Conservation (phyloP, 129 eudicot species). For the Dittrichia graveolens region DNA sequence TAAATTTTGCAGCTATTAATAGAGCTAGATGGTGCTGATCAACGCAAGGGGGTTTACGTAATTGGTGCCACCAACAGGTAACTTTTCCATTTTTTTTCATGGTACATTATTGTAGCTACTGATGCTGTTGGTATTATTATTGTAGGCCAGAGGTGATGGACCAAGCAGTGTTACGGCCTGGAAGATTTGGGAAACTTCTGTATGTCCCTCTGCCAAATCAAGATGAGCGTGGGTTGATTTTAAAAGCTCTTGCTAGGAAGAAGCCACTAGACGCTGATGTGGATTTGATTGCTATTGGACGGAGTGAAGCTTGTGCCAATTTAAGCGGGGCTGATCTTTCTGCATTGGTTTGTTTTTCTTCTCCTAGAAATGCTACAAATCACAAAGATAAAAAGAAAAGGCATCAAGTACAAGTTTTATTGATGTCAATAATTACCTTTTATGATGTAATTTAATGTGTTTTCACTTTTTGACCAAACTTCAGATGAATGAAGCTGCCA, state of each 20-base stretch:
- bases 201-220: slow-evolving; percentile 80
- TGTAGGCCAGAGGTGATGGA: slow-evolving; percentile 82
- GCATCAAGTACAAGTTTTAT: neutral
- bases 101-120: neutral
- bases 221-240: slow-evolving; percentile 84
- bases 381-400: neutral
- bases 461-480: slow-evolving; percentile 3
- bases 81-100: slow-evolving; percentile 4
- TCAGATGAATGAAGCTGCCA: slow-evolving; percentile 85
- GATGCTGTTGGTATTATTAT: slow-evolving; percentile 23
- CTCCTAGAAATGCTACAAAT: neutral
- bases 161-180: slow-evolving; percentile 72
- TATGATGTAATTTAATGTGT: neutral
- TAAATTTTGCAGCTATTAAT: slow-evolving; percentile 63
- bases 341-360: slow-evolving; percentile 51
- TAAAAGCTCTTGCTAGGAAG: slow-evolving; percentile 69
- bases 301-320: slow-evolving; percentile 54
- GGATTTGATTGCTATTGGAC: slow-evolving; percentile 69
- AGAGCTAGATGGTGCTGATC: slow-evolving; percentile 88
- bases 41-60: slow-evolving; percentile 80
- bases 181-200: slow-evolving; percentile 77
- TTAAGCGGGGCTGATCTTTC: slow-evolving; percentile 93
- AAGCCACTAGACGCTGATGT: slow-evolving; percentile 64
- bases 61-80: slow-evolving; percentile 98
- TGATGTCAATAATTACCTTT: no score